Evolutionary conservation across 2,329 filamentous ascomycete genomes (phyloP), one percentile per base, ranked within the genome.

Genomic region (Fusarium chaquense): DNA sequence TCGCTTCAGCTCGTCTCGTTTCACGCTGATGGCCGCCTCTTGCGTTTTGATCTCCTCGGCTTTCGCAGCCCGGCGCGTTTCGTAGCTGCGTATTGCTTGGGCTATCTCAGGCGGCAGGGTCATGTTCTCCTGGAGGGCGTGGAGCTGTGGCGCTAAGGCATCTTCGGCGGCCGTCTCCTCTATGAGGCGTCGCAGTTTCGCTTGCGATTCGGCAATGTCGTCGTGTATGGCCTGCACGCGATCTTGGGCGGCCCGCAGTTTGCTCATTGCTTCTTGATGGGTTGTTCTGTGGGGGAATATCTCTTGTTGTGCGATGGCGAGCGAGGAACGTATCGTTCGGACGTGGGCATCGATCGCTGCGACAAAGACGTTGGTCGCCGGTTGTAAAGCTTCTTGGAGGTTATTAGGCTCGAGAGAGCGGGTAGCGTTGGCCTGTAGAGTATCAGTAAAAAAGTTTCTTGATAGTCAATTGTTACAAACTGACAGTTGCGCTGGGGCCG

Each of bases 121-220:
- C 70, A 74, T 74, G 35, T 75, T 73, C 30, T 75, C 73, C 44
- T 73, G 73, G 2, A 75, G 72, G 10, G 73, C 73, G 12, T 73
- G 73, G 8, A 75, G 69, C 28, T 75, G 73, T 6, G 73, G 73
- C 11, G 72, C 70, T 28, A 75, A 55, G 18, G 70, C 70, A 4
- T 73, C 73, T 38, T 75, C 72, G 35, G 67, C 62, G 12, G 73
- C 69, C 7, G 70, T 74, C 36, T 75, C 73, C 22, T 73, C 72
- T 16, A 73, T 62, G 2, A 75, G 70, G 2, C 54, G 57, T 15
- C 59, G 46, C 6, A 75, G 58, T 18, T 50, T 71, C 13, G 69
- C 65, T 58, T 69, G 62, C 10, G 61, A 65, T 6, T 69, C 65
- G 16, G 64, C 63, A 3, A 75, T 65, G 33, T 71, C 70, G 15